These are phyloP conservation scores for Lipomyces yamanashiensis DNA, from an alignment of 805 yeast species.

Conservation along the genomic window DNA sequence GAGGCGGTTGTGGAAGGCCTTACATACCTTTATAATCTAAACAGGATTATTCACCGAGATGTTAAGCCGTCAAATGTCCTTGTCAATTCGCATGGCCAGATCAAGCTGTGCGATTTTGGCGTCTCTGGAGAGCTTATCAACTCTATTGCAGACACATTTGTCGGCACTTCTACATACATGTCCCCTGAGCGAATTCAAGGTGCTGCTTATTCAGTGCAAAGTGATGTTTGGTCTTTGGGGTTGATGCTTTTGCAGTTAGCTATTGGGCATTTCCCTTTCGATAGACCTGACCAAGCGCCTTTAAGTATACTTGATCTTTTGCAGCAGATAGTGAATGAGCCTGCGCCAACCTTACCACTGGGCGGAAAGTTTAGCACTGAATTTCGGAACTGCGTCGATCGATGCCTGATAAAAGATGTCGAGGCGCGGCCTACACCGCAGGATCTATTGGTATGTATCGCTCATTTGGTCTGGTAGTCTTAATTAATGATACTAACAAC, in stretches of 20 bases:
- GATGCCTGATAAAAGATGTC: constrained; percentile 75
- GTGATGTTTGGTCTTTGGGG: constrained; percentile 97
- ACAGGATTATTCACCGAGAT: constrained; percentile 91
- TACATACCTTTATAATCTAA: constrained; percentile 76
- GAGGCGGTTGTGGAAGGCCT: constrained; percentile 80
- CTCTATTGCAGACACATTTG: constrained; percentile 96
- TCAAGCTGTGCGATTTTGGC: constrained; percentile 95
- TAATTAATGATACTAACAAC: background rate
- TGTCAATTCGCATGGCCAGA: constrained; percentile 81
- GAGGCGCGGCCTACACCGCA: constrained; percentile 70
- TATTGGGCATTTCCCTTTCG: constrained; percentile 79
- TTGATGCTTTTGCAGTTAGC: constrained; percentile 87
- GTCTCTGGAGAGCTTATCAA: constrained; percentile 97
- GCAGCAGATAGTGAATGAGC: constrained; percentile 92
- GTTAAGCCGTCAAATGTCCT: constrained; percentile 94
- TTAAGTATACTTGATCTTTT: constrained; percentile 87
- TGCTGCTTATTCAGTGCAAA: constrained; percentile 87
- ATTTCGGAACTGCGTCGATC: constrained; percentile 70
- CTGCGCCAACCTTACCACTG: constrained; percentile 73
- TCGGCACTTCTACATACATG: constrained; percentile 97
- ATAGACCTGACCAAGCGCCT: constrained; percentile 49
- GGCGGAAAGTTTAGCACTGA: constrained; percentile 50
- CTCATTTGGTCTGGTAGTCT: background rate
- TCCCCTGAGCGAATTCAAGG: constrained; percentile 95
- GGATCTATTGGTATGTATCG: constrained; percentile 55